Evolutionary conservation across 352 stramenopile species (phyloP).

Genomic region (Globisporangium viniferum): DNA sequence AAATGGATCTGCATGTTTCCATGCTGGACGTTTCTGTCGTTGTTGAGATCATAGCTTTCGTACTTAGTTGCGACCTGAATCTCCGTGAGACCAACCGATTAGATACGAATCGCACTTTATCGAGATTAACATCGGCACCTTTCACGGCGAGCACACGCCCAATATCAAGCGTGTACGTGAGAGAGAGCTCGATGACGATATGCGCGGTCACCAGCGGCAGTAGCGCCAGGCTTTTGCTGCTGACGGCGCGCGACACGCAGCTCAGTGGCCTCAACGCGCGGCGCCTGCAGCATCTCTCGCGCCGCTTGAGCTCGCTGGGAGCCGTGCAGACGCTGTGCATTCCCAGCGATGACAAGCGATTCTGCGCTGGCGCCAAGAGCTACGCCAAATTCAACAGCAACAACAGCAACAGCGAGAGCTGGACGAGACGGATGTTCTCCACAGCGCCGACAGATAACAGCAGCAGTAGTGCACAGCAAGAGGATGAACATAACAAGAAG

Average conservation of each 20-base stretch:
- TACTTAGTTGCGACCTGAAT: background rate
- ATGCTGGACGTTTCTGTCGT: background rate
- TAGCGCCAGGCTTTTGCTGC: constrained; percentile 10
- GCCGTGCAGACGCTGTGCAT: constrained; percentile 3
- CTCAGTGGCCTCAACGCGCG: background rate
- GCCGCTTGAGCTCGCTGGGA: background rate
- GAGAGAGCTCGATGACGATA: constrained; percentile 4
- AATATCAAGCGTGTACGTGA: background rate
- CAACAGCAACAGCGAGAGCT: constrained; percentile 10
- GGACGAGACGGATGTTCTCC: constrained; percentile 10
- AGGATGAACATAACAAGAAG: constrained; percentile 27
- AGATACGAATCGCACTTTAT: background rate
- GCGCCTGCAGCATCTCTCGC: constrained; percentile 2
- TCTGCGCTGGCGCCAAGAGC: background rate
- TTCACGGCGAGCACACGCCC: background rate
- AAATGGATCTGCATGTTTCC: background rate
- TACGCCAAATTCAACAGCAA: constrained; percentile 3
- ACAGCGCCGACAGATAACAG: constrained; percentile 14
- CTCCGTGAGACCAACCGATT: background rate
- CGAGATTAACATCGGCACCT: background rate
- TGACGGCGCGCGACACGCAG: background rate
- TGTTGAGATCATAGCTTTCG: background rate
- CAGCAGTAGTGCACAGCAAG: background rate
- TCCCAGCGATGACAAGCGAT: background rate
- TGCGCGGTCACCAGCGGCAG: background rate